Percentiles rank a stretch among this genome's conserved stretches.
Conservation (phyloP, 164 flowering plant genomes). For the Macadamia tetraphylla region DNA sequence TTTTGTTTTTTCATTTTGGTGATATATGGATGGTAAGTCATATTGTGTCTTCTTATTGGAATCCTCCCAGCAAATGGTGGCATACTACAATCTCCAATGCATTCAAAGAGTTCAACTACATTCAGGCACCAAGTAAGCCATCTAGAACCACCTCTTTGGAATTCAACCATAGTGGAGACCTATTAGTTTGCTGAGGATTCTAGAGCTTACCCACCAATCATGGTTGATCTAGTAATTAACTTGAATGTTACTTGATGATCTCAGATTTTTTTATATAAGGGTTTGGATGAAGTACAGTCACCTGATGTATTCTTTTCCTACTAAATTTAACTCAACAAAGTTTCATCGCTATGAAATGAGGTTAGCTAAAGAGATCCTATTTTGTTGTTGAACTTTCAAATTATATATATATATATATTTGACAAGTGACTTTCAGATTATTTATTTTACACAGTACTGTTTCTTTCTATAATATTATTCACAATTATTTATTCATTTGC, state of each 20-base stretch:
- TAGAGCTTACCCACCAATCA: too few species aligned
- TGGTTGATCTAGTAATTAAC: neutral
- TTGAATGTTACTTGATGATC: neutral
- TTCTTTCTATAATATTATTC: neutral
- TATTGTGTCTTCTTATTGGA: slow-evolving; percentile 92
- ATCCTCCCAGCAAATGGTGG: slow-evolving; percentile 98
- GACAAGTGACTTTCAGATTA: too few species aligned
- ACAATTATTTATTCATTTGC: neutral
- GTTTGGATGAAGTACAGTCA: neutral
- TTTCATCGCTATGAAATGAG: too few species aligned
- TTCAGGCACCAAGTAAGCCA: slow-evolving; percentile 83
- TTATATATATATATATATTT: too few species aligned
- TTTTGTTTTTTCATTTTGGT: neutral
- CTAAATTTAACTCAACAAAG: too few species aligned
- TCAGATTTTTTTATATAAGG: neutral
- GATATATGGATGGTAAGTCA: slow-evolving; percentile 36
- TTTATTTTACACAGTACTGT: too few species aligned
- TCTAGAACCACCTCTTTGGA: neutral
- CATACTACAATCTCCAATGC: slow-evolving; percentile 99
- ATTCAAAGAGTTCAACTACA: slow-evolving; percentile 96
- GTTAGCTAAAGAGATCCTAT: too few species aligned
- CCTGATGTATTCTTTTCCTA: neutral
- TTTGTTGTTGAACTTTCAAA: too few species aligned
- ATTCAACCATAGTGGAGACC: neutral
- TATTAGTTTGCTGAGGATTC: too few species aligned